Evolutionary conservation across 352 stramenopile species (phyloP).

Genomic region (Phytophthora multivora): DNA sequence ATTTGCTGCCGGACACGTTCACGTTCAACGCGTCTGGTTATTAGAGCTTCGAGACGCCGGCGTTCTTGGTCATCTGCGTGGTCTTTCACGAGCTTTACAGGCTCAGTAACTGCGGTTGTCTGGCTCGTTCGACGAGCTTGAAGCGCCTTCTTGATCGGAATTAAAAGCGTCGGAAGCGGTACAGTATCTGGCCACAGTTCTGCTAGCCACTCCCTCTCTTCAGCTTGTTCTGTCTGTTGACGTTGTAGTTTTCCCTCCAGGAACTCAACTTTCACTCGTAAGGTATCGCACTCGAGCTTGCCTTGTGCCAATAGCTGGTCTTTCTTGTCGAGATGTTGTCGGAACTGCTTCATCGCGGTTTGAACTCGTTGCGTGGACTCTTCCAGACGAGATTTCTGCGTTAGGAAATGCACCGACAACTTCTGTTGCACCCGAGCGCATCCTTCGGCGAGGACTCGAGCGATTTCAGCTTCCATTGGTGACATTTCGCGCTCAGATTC

Average conservation of each 20-base stretch:
- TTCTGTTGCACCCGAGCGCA: slow-evolving; percentile 15
- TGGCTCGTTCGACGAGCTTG: background rate
- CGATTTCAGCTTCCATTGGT: slow-evolving; percentile 20
- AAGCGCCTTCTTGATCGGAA: slow-evolving; percentile 35
- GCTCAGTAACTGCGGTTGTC: background rate
- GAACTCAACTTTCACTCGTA: slow-evolving; percentile 22
- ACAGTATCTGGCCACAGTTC: slow-evolving; percentile 64
- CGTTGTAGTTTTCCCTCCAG: slow-evolving; percentile 26
- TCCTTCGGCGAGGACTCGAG: slow-evolving; percentile 28
- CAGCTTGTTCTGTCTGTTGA: slow-evolving; percentile 51
- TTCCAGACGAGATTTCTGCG: slow-evolving; percentile 10
- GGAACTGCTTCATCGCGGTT: slow-evolving; percentile 6
- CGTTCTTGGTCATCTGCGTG: slow-evolving; percentile 25
- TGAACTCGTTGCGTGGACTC: slow-evolving; percentile 17
- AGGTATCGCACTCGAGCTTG: slow-evolving; percentile 4
- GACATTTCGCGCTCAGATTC: slow-evolving; percentile 19
- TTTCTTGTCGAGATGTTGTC: slow-evolving; percentile 2
- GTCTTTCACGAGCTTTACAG: slow-evolving; percentile 31
- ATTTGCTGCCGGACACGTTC: slow-evolving; percentile 50
- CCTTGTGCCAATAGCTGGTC: slow-evolving; percentile 3
- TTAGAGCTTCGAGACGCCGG: slow-evolving; percentile 42
- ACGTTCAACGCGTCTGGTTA: slow-evolving; percentile 40
- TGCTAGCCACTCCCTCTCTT: slow-evolving; percentile 71
- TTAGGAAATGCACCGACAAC: slow-evolving; percentile 5
- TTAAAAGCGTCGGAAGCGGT: slow-evolving; percentile 63